Conservation (phyloP, 345 rosid genomes). For the Hibiscus tridactylites region DNA sequence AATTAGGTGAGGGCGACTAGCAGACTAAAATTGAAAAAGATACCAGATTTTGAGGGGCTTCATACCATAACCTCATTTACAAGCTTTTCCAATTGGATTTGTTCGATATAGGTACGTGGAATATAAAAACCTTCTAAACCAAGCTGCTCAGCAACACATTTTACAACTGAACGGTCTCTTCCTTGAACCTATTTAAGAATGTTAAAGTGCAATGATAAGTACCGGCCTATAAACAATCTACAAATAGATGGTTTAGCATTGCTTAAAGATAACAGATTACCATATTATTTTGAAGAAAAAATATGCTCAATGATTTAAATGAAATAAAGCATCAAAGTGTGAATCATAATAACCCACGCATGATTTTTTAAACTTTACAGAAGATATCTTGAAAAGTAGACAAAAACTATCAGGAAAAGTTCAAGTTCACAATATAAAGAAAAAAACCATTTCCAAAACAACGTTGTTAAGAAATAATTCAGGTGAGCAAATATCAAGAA, state of each 20-base stretch:
- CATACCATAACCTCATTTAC: constrained; percentile 84
- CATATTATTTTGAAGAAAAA: neutral
- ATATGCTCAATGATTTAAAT: neutral
- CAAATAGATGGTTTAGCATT: no score
- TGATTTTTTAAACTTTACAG: no score
- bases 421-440: no score
- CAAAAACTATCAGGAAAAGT: no score
- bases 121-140: constrained; percentile 72
- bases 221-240: neutral
- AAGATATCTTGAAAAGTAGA: no score
- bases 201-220: neutral
- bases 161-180: constrained; percentile 63
- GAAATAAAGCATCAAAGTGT: neutral
- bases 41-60: neutral
- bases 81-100: constrained; percentile 80
- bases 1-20: constrained; percentile 12
- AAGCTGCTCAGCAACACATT: constrained; percentile 59
- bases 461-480: no score
- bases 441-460: no score
- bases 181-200: constrained; percentile 80
- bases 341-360: neutral
- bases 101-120: constrained; percentile 86
- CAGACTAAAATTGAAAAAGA: neutral
- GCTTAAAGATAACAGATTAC: neutral
- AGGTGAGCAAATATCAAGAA: neutral